Evolutionary conservation across 495 filamentous ascomycete genomes (phyloP).

Genomic region (Penicillium chermesinum): DNA sequence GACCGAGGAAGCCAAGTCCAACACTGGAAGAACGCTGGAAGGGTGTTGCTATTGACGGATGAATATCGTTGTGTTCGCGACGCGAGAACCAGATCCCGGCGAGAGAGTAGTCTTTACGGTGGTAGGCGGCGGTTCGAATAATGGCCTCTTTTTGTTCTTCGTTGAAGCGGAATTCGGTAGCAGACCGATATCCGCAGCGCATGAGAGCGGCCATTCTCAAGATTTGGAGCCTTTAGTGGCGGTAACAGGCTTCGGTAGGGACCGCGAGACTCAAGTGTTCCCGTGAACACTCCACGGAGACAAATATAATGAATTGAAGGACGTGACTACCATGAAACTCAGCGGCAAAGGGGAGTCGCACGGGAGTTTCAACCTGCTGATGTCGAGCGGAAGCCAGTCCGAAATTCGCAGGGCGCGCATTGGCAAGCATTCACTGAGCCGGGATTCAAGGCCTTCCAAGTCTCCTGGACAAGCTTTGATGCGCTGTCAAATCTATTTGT

Average conservation of each 20-base stretch:
- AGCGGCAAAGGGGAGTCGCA: neutral
- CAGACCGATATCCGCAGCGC: constrained; percentile 14
- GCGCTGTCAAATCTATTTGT: too few species aligned
- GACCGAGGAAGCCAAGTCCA: constrained; percentile 28
- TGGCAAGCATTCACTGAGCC: too few species aligned
- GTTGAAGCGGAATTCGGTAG: constrained; percentile 15
- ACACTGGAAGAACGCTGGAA: constrained; percentile 19
- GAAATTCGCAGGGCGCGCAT: too few species aligned
- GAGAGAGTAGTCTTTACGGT: constrained; percentile 28
- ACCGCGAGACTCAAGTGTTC: neutral
- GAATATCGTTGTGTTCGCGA: neutral
- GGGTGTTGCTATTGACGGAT: neutral
- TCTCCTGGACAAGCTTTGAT: too few species aligned
- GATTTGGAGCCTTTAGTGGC: constrained; percentile 7
- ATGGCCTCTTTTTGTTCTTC: constrained; percentile 24
- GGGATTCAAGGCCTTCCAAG: too few species aligned
- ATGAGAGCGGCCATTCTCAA: constrained; percentile 17
- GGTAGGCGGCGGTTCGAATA: constrained; percentile 29
- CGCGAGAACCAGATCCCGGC: constrained; percentile 32
- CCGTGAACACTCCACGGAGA: neutral
- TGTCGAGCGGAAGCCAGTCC: neutral
- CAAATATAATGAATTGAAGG: neutral
- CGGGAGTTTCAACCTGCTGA: neutral
- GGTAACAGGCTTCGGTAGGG: neutral
- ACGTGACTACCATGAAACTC: neutral